A percentile compares a stretch with the other conserved stretches of the same genome.
These are phyloP conservation scores for Microdochium bolleyi DNA, from an alignment of 2,329 filamentous ascomycete genomes.

Conservation along the genomic window DNA sequence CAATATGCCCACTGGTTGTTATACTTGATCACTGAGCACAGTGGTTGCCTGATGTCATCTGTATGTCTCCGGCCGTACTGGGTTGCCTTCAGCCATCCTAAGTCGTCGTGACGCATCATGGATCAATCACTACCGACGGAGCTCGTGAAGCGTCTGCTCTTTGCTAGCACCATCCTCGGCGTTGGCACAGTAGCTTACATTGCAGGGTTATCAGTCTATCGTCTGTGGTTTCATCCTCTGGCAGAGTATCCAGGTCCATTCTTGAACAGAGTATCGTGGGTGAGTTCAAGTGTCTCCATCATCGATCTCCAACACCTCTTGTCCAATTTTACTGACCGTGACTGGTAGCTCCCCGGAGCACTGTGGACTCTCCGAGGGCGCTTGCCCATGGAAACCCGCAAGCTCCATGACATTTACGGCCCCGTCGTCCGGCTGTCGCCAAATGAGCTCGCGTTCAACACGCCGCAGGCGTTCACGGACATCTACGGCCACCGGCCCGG, in stretches of 20 bases:
- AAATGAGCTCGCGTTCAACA: slow-evolving; percentile 27
- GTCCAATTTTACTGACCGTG: neutral
- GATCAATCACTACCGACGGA: neutral
- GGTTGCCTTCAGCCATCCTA: too few relatives aligned
- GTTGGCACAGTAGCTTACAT: neutral
- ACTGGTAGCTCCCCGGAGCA: neutral
- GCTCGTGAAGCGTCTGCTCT: neutral
- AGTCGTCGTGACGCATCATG: too few relatives aligned
- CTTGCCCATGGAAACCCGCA: slow-evolving; percentile 5
- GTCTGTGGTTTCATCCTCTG: neutral
- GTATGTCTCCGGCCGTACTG: too few relatives aligned
- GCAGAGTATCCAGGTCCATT: neutral
- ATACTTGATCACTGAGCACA: too few relatives aligned
- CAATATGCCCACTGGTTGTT: too few relatives aligned
- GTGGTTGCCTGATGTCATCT: too few relatives aligned
- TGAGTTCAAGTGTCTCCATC: neutral
- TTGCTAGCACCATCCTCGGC: neutral
- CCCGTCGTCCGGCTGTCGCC: slow-evolving; percentile 28
- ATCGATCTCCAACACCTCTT: neutral
- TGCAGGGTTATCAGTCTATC: neutral
- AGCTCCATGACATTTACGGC: slow-evolving; percentile 15
- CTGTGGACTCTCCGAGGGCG: neutral
- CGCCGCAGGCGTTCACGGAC: slow-evolving; percentile 26
- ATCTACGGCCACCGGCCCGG: slow-evolving; percentile 25
- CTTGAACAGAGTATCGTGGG: neutral